Evolutionary conservation across 176 grass and related monocot species (phyloP), one percentile per base, ranked within the genome.

Genomic region (Chrysopogon serrulatus): DNA sequence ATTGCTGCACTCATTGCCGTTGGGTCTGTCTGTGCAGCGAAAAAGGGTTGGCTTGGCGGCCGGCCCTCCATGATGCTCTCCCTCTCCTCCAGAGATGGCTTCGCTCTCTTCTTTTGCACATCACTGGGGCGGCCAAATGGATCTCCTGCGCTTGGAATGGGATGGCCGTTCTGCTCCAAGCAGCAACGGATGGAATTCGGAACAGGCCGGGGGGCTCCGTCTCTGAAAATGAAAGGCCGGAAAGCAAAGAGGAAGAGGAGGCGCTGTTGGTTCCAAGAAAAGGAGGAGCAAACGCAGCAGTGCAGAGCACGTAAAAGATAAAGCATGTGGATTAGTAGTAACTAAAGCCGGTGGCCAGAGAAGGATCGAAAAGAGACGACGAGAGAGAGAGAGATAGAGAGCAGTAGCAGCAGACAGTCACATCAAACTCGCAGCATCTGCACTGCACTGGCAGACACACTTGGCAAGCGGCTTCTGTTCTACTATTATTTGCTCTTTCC

Each of bases 1-100:
- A 74, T 80, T 80, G 76, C 36, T 16, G 51, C 24, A 80, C 82
- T 89, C 68, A 84, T 84, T 67, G 56, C 68, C 12, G 35, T 59
- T 18, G 21, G 6, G 11, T 13, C 8, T 47, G 77, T 44, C 41
- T 21, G 48, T 23, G 8, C 21, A 56, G 51, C 6, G 8, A 23
- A 56, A 79, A 88, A 83, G 23, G 73, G 40, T 23, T 62, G 79
- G 30, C 65, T 4, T 68, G 64, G 31, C 37, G 3, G 19, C 7
- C 5, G n/a, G n/a, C 26, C 10, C 53, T 45, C 71, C 72, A 82
- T 65, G 34, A 77, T 77, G 40, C 71, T 40, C 49, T 19, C n/a
- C n/a, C n/a, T n/a, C n/a, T n/a, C 30, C 70, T 45, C 71, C 39
- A 28, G 42, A 37, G 48, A 63, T 69, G 27, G 61, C 18, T 44